Evolutionary conservation across 176 grass and related monocot species (phyloP), one percentile per base, ranked within the genome.

Genomic region (Coix lacrymajobi): DNA sequence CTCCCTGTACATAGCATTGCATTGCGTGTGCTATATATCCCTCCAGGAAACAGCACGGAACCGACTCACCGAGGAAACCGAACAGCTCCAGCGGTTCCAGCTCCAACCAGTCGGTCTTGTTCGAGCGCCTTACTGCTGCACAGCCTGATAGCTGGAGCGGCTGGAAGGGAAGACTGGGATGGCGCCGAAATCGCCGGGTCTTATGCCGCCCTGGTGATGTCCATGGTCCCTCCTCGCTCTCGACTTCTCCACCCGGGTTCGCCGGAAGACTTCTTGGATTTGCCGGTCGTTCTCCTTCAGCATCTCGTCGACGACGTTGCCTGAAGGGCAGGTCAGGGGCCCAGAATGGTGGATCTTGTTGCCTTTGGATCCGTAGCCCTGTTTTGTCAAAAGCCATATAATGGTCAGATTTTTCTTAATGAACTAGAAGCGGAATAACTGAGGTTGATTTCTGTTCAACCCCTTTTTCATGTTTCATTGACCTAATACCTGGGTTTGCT

Each of bases 221-320:
- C 81, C 83, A 29, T 93, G 91, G 76, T 88, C 68, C 39, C 84
- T 93, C 80, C 93, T 90, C 38, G 26, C 78, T 78, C 84, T 85
- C 14, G 93, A 94, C 75, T 94, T 99, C 46, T 91, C 88, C 17
- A 85, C 84, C 75, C 97, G 83, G 32, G 97, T 85, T 57, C 91
- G 85, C 46, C 97, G 81, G 83, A 89, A 90, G 13, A 92, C 93
- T 78, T 96, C 87, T 78, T 94, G 91, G 74, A 99, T 99, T 16
- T 99, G 93, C 44, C 93, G 91, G 71, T 99, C 97, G 33, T 99
- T 94, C 46, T 99, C 93, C 89, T 99, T 99, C 84, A 99, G 89
- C 87, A 99, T 99, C 75, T 94, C 85, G 48, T 99, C 97, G 0
- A 90, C 96, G 0, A 89, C 93, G 48, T 94, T 96, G 33, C 91